Evolutionary conservation across 768 basidiomycete species (phyloP).

Genomic region (Rhodocollybia butyracea): DNA sequence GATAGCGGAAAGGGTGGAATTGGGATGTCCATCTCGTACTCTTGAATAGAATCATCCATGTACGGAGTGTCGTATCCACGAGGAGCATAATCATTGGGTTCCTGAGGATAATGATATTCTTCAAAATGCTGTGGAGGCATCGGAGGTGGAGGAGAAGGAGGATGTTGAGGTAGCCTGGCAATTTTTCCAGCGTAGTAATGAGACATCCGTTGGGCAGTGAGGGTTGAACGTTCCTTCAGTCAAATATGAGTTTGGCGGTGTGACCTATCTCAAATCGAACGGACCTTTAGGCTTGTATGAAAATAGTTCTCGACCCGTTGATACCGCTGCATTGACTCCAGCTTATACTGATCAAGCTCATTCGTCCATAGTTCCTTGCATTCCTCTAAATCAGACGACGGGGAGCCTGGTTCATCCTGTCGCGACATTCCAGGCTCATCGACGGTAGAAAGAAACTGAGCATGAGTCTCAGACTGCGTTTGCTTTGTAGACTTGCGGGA

Average conservation of each 20-base stretch:
- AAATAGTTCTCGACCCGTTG: slow-evolving; percentile 74
- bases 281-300: slow-evolving; percentile 61
- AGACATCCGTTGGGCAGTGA: slow-evolving; percentile 56
- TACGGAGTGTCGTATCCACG: background rate
- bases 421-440: slow-evolving; percentile 14
- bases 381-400: slow-evolving; percentile 80
- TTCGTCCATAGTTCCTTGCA: slow-evolving; percentile 73
- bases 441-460: slow-evolving; percentile 17
- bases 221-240: slow-evolving; percentile 63
- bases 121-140: slow-evolving; percentile 1
- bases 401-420: slow-evolving; percentile 42
- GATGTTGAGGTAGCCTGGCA: slow-evolving; percentile 39
- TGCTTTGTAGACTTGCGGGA: slow-evolving; percentile 42
- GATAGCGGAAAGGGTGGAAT: slow-evolving; percentile 11
- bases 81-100: background rate
- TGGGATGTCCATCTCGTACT: slow-evolving; percentile 1
- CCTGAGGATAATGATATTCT: background rate
- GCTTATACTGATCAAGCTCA: slow-evolving; percentile 65
- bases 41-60: background rate
- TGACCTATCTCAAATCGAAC: slow-evolving; percentile 13
- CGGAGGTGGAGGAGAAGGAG: slow-evolving; percentile 24
- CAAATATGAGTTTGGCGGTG: background rate
- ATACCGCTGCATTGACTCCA: slow-evolving; percentile 71
- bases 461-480: background rate
- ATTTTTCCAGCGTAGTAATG: slow-evolving; percentile 54